Evolutionary conservation across 495 filamentous ascomycete species (phyloP).

Genomic region (Talaromyces wortmannii): DNA sequence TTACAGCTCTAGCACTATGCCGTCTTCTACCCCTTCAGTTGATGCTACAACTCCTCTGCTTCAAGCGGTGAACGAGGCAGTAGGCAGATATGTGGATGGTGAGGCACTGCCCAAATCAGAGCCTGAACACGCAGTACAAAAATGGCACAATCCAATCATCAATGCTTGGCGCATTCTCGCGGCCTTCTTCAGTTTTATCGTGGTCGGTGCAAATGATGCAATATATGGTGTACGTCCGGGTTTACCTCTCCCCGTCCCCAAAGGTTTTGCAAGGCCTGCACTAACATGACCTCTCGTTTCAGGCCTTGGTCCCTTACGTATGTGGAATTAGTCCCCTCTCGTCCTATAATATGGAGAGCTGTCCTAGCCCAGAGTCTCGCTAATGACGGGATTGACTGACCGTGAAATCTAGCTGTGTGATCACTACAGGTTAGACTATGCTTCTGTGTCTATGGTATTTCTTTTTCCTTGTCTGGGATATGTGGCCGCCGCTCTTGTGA

Average conservation of each 20-base stretch:
- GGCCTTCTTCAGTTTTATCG: conserved; percentile 56
- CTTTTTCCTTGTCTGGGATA: conserved; percentile 52
- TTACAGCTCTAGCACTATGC: background rate
- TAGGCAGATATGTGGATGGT: background rate
- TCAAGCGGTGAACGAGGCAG: background rate
- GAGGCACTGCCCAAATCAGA: background rate
- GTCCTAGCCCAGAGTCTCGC: background rate
- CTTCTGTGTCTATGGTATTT: conserved; percentile 49
- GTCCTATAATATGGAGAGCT: background rate
- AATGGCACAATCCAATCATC: conserved; percentile 59
- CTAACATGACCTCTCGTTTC: background rate
- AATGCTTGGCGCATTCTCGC: conserved; percentile 56
- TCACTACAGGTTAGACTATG: conserved; percentile 46
- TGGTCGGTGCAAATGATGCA: conserved; percentile 67
- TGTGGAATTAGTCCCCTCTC: background rate
- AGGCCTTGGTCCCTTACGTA: conserved; percentile 50
- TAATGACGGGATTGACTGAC: conserved; percentile 1
- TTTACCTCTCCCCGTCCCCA: background rate
- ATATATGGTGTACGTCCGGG: conserved; percentile 53
- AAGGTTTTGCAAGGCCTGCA: background rate
- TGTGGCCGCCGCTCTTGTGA: conserved; percentile 40
- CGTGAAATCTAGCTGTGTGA: conserved; percentile 34
- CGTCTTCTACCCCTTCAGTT: background rate
- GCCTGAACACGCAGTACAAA: conserved; percentile 12
- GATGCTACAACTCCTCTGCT: background rate